Evolutionary conservation across 2,329 filamentous ascomycete genomes (phyloP).

Genomic region (Sphaerulina vaccinii): DNA sequence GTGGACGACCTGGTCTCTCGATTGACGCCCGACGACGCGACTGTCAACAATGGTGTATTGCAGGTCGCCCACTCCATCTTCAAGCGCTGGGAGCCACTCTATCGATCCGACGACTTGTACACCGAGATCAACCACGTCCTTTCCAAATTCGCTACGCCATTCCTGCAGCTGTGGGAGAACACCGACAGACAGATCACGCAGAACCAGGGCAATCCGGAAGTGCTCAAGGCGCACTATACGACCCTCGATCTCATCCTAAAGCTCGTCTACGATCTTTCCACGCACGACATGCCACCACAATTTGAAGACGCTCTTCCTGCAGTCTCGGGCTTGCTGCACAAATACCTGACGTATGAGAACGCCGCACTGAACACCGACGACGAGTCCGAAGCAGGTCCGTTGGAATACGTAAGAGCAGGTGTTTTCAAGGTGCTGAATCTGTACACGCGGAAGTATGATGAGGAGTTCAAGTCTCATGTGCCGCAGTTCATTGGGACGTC

Average conservation of each 20-base stretch:
- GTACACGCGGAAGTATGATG: slow-evolving; percentile 92
- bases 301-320: slow-evolving; percentile 84
- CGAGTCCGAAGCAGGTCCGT: slow-evolving; percentile 78
- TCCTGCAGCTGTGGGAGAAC: slow-evolving; percentile 74
- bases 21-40: slow-evolving; percentile 75
- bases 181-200: slow-evolving; percentile 69
- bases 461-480: slow-evolving; percentile 80
- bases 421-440: slow-evolving; percentile 90
- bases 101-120: slow-evolving; percentile 88
- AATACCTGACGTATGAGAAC: slow-evolving; percentile 89
- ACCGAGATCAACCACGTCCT: slow-evolving; percentile 97
- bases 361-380: slow-evolving; percentile 79
- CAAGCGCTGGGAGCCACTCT: slow-evolving; percentile 89
- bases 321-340: slow-evolving; percentile 79
- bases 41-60: slow-evolving; percentile 87
- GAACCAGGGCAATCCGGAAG: slow-evolving; percentile 71
- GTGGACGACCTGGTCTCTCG: slow-evolving; percentile 88
- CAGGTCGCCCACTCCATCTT: slow-evolving; percentile 99
- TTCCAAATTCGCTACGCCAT: slow-evolving; percentile 76
- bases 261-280: slow-evolving; percentile 95
- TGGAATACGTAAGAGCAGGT: slow-evolving; percentile 86
- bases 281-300: slow-evolving; percentile 88
- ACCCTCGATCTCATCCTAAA: slow-evolving; percentile 87
- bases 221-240: slow-evolving; percentile 74
- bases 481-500: slow-evolving; percentile 83